Evolutionary conservation across 2,329 filamentous ascomycete genomes (phyloP).

Genomic region (Aspergillus sp.): DNA sequence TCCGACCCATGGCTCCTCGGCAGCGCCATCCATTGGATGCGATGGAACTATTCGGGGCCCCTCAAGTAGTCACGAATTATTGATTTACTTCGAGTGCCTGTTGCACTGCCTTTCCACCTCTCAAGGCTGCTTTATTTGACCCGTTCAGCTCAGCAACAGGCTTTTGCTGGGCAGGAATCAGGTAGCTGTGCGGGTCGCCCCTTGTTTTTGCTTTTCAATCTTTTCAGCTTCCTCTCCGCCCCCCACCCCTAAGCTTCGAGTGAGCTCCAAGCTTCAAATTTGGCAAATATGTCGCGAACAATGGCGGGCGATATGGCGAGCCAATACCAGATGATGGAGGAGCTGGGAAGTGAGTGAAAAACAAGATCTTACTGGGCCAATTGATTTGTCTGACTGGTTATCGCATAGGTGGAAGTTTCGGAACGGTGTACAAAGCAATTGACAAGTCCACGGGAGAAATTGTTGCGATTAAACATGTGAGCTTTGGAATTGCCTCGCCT

Average conservation of each 20-base stretch:
- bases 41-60: slow-evolving; percentile 11
- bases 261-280: neutral
- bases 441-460: slow-evolving; percentile 87
- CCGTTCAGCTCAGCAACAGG: slow-evolving; percentile 16
- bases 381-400: slow-evolving; percentile 16
- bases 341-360: slow-evolving; percentile 77
- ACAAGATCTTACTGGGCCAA: neutral
- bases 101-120: slow-evolving; percentile 3
- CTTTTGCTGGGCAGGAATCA: slow-evolving; percentile 13
- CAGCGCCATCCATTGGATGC: slow-evolving; percentile 19
- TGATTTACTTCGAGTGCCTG: slow-evolving; percentile 7
- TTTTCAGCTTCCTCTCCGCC: slow-evolving; percentile 1
- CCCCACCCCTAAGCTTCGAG: slow-evolving; percentile 11
- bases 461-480: slow-evolving; percentile 93
- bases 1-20: slow-evolving; percentile 21
- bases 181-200: slow-evolving; percentile 17
- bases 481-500: slow-evolving; percentile 31
- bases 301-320: slow-evolving; percentile 64
- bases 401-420: slow-evolving; percentile 83
- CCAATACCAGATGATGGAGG: slow-evolving; percentile 92
- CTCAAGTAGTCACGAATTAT: slow-evolving; percentile 3
- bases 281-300: slow-evolving; percentile 21
- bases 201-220: slow-evolving; percentile 14
- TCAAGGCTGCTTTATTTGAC: slow-evolving; percentile 10
- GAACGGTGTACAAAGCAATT: slow-evolving; percentile 94